These are phyloP conservation scores for Salpingoeca rosetta DNA, from an alignment of 78 protist genomes.

Conservation along the genomic window DNA sequence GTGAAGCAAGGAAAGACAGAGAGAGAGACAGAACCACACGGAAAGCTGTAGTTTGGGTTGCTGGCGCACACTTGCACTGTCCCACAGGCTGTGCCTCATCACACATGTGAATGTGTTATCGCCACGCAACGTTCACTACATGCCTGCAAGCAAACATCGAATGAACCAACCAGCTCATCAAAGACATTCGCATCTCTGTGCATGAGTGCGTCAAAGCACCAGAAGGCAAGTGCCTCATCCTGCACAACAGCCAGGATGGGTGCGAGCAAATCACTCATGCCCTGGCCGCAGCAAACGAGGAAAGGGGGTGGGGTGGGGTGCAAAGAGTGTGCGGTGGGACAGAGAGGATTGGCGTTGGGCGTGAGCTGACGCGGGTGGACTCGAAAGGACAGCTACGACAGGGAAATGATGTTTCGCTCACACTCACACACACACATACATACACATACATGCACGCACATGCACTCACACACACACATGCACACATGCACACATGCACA, in stretches of 20 bases:
- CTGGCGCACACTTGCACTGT: not conserved
- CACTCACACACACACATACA: too few species aligned
- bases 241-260: not conserved
- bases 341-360: too few species aligned
- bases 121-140: not conserved
- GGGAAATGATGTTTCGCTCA: constrained; percentile 5
- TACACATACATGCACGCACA: constrained; percentile 8
- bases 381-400: not conserved
- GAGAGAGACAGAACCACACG: not conserved
- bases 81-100: not conserved
- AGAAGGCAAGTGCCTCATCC: constrained; percentile 1
- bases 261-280: constrained; percentile 9
- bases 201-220: not conserved
- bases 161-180: not conserved
- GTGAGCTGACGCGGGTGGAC: not conserved
- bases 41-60: not conserved
- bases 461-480: not conserved
- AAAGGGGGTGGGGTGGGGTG: not conserved
- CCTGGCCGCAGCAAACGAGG: constrained; percentile 7
- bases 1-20: not conserved
- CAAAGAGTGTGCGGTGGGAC: not conserved
- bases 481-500: not conserved
- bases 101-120: not conserved
- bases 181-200: not conserved
- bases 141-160: not conserved